Evolutionary conservation across 805 yeast genomes (phyloP).

Genomic region (Zygosaccharomyces rouxii): DNA sequence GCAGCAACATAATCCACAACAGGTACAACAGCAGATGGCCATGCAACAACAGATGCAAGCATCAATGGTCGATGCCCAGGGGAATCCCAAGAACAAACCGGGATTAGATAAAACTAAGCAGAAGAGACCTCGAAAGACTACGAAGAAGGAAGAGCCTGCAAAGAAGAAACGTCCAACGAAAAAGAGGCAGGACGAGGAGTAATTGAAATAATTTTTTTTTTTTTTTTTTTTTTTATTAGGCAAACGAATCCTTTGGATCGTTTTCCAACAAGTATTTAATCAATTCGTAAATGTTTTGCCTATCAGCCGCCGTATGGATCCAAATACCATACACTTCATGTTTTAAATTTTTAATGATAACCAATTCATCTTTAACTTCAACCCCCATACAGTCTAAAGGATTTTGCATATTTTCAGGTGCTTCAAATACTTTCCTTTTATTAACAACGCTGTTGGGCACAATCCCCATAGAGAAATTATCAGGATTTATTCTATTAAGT

Average conservation of each 20-base stretch:
- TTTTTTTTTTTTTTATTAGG: conserved; percentile 12
- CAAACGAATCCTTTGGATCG: conserved; percentile 34
- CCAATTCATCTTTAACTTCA: conserved; percentile 63
- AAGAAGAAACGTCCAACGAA: conserved; percentile 30
- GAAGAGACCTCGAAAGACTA: conserved; percentile 32
- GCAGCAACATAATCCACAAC: conserved; percentile 14
- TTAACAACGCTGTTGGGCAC: conserved; percentile 50
- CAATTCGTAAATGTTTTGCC: conserved; percentile 53
- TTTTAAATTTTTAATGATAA: conserved; percentile 60
- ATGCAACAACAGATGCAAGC: conserved; percentile 1
- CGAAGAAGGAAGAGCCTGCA: conserved; percentile 24
- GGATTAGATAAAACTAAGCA: conserved; percentile 26
- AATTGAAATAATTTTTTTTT: not conserved
- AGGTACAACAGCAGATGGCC: conserved; percentile 1
- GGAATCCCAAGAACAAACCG: conserved; percentile 10
- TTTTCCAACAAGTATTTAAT: conserved; percentile 34
- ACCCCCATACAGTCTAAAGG: conserved; percentile 51
- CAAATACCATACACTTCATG: conserved; percentile 76
- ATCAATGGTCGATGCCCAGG: not conserved
- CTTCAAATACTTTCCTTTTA: conserved; percentile 38
- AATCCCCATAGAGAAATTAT: conserved; percentile 68
- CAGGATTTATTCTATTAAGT: conserved; percentile 63
- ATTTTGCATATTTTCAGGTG: conserved; percentile 23
- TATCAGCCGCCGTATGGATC: conserved; percentile 66
- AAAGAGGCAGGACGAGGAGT: conserved; percentile 20